phyloP scores from a whole-genome alignment of 192 early-diverging fungal genomes.

The Umbelopsis vinacea region DNA sequence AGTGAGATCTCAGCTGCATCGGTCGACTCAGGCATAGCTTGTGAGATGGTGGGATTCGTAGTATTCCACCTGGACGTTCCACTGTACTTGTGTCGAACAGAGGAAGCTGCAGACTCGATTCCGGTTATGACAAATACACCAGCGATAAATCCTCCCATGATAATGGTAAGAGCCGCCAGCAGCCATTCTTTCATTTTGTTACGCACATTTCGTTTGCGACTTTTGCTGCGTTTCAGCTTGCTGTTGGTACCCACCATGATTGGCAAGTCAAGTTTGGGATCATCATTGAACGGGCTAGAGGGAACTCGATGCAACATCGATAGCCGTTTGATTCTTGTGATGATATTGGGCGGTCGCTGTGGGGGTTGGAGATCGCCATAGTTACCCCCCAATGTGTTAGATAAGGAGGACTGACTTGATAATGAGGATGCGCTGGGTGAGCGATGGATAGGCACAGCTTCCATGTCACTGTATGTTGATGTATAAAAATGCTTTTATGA shows the following conservation, averaged over 20 bases:
- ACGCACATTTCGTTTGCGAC: not conserved
- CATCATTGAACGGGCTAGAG: not conserved
- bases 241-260: not conserved
- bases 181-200: conserved; percentile 18
- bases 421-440: conserved; percentile 1
- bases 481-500: not conserved
- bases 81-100: not conserved
- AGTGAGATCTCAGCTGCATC: not conserved
- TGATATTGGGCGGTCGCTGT: not conserved
- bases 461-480: not conserved
- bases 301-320: not conserved
- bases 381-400: not conserved
- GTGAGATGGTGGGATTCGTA: not conserved
- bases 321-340: not conserved
- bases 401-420: not conserved
- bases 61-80: not conserved
- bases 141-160: conserved; percentile 17
- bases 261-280: not conserved
- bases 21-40: not conserved
- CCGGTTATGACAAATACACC: conserved; percentile 7
- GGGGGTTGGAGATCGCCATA: not conserved
- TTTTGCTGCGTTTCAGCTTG: not conserved
- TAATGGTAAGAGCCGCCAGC: conserved; percentile 12
- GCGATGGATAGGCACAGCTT: conserved; percentile 9
- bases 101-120: conserved; percentile 10